Percentiles rank a stretch among this genome's conserved stretches.
phyloP scores from a whole-genome alignment of 1,139 yeast genomes.

The Pneumocystis carinii region DNA sequence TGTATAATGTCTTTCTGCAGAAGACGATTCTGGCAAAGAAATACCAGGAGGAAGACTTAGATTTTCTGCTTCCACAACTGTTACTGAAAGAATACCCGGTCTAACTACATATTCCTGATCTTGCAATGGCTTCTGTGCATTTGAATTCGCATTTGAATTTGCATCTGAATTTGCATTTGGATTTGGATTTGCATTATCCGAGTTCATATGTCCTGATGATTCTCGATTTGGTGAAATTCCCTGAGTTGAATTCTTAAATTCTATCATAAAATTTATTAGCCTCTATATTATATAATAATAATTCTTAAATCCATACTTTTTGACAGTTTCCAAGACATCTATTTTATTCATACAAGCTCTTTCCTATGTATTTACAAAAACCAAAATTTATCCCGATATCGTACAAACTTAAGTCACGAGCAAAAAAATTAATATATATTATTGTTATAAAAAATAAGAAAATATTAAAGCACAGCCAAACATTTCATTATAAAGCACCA shows the following conservation, averaged over 20 bases:
- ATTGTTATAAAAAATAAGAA: neutral
- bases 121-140: neutral
- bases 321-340: neutral
- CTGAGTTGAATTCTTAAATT: neutral
- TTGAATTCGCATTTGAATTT: no score
- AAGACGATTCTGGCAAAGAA: neutral
- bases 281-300: neutral
- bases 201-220: neutral
- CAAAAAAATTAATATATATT: neutral
- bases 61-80: neutral
- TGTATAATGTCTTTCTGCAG: neutral
- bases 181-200: neutral
- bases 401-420: neutral
- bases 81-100: neutral
- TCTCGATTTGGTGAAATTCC: neutral
- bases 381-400: neutral
- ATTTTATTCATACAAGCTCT: neutral
- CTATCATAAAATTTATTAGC: neutral
- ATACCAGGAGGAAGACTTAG: neutral
- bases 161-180: no score
- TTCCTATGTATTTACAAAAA: neutral
- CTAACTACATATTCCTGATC: neutral
- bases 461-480: neutral
- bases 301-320: neutral
- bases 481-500: constrained; percentile 1